Evolutionary conservation across 2,329 filamentous ascomycete genomes (phyloP).

Genomic region (Exophiala aquamarina): DNA sequence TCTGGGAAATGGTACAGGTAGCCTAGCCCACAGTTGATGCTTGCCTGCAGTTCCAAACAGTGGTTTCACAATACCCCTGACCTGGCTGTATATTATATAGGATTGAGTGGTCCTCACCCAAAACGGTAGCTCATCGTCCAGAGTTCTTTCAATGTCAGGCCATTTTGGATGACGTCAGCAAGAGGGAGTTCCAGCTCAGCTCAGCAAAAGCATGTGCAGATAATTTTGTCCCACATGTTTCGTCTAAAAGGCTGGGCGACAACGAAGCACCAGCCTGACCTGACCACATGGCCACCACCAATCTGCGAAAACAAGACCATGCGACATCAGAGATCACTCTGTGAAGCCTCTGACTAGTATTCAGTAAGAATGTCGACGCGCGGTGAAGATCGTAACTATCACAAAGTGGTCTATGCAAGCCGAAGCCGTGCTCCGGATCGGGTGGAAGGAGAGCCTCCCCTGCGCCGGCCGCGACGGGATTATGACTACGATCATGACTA

Average conservation of each 20-base stretch:
- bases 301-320: background rate
- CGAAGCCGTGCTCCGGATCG: slow-evolving; percentile 10
- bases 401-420: slow-evolving; percentile 24
- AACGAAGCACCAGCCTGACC: background rate
- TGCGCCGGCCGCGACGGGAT: slow-evolving; percentile 9
- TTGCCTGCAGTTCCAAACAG: too few species aligned
- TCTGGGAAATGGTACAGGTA: too few species aligned
- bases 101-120: too few species aligned
- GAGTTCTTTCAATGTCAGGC: too few species aligned
- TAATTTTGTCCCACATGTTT: background rate
- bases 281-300: background rate
- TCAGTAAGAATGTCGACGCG: slow-evolving; percentile 23
- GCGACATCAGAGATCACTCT: too few species aligned
- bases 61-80: too few species aligned
- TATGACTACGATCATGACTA: slow-evolving; percentile 18
- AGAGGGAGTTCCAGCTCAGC: background rate
- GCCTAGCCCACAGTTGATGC: too few species aligned
- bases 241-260: background rate
- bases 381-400: slow-evolving; percentile 19
- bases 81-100: too few species aligned
- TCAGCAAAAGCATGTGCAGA: slow-evolving; percentile 6
- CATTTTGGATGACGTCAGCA: slow-evolving; percentile 6
- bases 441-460: slow-evolving; percentile 3
- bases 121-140: background rate
- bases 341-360: too few species aligned